phyloP scores from a whole-genome alignment of 352 stramenopile genomes.

The Phytophthora idaei region DNA sequence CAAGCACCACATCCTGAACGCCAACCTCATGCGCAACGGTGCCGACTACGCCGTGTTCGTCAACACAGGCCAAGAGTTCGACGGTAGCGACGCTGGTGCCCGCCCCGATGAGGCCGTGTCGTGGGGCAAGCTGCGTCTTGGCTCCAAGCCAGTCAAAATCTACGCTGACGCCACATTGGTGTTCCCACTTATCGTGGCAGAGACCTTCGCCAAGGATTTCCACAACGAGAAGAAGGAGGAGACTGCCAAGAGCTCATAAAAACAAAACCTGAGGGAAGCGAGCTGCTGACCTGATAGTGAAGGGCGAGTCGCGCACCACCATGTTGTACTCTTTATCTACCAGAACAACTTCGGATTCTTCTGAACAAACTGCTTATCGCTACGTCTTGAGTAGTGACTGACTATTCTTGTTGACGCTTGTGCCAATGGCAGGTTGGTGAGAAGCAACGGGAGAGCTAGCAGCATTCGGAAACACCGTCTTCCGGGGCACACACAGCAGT shows the following conservation, averaged over 20 bases:
- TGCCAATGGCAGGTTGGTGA: constrained; percentile 8
- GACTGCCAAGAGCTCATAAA: constrained; percentile 29
- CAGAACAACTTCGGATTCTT: constrained; percentile 31
- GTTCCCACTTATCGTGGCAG: constrained; percentile 98
- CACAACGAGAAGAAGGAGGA: constrained; percentile 56
- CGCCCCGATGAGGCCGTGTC: constrained; percentile 98
- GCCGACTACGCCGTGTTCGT: constrained; percentile 99
- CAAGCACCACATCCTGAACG: constrained; percentile 99
- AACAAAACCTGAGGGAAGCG: constrained; percentile 5
- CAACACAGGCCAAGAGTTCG: constrained; percentile 98
- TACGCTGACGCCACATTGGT: constrained; percentile 98
- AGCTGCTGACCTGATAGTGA: constrained; percentile 28
- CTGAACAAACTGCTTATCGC: constrained; percentile 10
- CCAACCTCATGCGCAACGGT: constrained; percentile 99
- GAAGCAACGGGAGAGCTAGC: constrained; percentile 2
- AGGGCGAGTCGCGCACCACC: constrained; percentile 22
- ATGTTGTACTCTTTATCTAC: constrained; percentile 43
- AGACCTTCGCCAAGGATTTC: constrained; percentile 99
- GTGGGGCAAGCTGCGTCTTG: constrained; percentile 98
- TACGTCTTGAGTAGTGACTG: constrained; percentile 24
- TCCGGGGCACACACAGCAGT: constrained; percentile 69
- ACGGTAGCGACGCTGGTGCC: constrained; percentile 98
- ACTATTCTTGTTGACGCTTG: constrained; percentile 9
- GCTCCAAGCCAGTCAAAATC: constrained; percentile 96
- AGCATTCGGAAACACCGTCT: constrained; percentile 49